Evolutionary conservation across 768 basidiomycete genomes (phyloP).

Genomic region (Sarcomyxa edulis): DNA sequence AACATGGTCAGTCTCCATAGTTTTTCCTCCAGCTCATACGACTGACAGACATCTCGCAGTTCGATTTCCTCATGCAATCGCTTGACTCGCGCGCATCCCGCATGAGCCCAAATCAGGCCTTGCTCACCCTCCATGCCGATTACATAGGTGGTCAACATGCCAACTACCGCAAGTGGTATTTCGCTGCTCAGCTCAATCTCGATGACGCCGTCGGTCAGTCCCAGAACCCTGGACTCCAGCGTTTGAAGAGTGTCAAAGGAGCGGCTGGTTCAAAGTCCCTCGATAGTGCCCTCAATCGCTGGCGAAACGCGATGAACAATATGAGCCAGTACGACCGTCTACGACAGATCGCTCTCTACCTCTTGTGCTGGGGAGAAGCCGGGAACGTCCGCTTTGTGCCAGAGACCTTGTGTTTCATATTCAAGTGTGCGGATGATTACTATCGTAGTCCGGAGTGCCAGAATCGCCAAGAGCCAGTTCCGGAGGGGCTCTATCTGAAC

Average conservation of each 20-base stretch:
- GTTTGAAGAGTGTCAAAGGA: slow-evolving; percentile 79
- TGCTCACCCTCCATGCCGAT: slow-evolving; percentile 95
- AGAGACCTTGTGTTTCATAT: slow-evolving; percentile 97
- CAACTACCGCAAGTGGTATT: slow-evolving; percentile 99
- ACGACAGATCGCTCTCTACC: slow-evolving; percentile 91
- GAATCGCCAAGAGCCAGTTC: slow-evolving; percentile 86
- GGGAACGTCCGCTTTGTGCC: slow-evolving; percentile 97
- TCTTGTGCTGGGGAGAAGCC: slow-evolving; percentile 98
- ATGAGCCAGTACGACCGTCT: slow-evolving; percentile 99
- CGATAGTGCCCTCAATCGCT: slow-evolving; percentile 88
- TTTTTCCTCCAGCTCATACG: slow-evolving; percentile 5
- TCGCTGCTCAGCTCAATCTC: slow-evolving; percentile 97
- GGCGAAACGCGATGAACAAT: slow-evolving; percentile 98
- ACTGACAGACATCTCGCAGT: slow-evolving; percentile 39
- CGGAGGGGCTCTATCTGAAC: slow-evolving; percentile 90
- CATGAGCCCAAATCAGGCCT: slow-evolving; percentile 94
- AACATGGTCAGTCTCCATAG: slow-evolving; percentile 64
- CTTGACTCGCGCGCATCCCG: slow-evolving; percentile 98
- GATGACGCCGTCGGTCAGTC: slow-evolving; percentile 97
- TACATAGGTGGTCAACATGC: slow-evolving; percentile 99
- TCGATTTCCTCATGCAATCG: slow-evolving; percentile 96
- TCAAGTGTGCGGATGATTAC: slow-evolving; percentile 99
- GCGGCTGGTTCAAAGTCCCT: slow-evolving; percentile 68
- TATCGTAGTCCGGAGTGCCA: slow-evolving; percentile 98
- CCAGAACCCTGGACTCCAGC: slow-evolving; percentile 89